Evolutionary conservation across 768 basidiomycete genomes (phyloP), one percentile per base, ranked within the genome.

Genomic region (Heimioporus sp.): DNA sequence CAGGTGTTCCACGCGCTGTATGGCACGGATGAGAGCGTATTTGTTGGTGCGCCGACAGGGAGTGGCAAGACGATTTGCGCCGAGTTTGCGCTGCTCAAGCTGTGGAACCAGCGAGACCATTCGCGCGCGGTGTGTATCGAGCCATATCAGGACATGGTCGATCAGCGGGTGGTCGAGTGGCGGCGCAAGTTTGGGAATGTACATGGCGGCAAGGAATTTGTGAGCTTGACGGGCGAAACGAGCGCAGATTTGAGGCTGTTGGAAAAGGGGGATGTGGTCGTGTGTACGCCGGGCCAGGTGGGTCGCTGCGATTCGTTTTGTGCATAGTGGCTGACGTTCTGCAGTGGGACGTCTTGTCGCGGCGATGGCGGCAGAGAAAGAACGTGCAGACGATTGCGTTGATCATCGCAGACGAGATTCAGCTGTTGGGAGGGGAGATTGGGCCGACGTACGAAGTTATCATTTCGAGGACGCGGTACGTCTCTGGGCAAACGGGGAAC

Each of bases 1-100:
- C 97, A 98, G 70, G 95, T 97, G 41, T 98, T 99, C 86, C 94
- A 98, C 61, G 95, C 96, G 0, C 77, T 99, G 0, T 99, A 98
- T 68, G 93, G 91, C 0, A 86, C 92, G 0, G 95, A 98, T 62
- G 97, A 98, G 64, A 98, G 96, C 61, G 87, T 96, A 38, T 95
- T 98, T 65, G 85, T 99, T 51, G 95, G 94, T 17, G 97, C 96
- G 0, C 96, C 97, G 0, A 94, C 97, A 0, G 96, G 97, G 20
- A 92, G 90, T 46, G 96, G 97, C 12, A 98, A 99, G 78, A 98
- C 96, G 0, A 88, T 98, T 38, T 96, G 93, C 58, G 97, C 95
- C 0, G 97, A 99, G 67, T 96, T 98, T 54, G 97, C 97, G 0
- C 74, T 99, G 13, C 74, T 99, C 43, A 82, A 94, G n/a, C 70